Conservation (phyloP, 305 asterid species). For the Rubia occidens region DNA sequence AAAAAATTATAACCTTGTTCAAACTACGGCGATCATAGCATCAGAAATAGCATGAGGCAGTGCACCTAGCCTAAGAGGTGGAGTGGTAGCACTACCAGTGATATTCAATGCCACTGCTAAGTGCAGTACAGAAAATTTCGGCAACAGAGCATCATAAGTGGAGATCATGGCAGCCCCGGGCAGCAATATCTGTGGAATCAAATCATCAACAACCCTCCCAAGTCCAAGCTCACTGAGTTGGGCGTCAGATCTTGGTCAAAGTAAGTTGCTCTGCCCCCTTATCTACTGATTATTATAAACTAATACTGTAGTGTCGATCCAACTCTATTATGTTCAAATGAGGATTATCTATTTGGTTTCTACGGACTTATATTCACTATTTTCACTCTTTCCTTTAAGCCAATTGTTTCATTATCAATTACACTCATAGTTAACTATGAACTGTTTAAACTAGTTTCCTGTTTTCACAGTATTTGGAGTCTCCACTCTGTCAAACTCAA, state of each 20-base stretch:
- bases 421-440: too few relatives aligned
- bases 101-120: too few relatives aligned
- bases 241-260: conserved; percentile 79
- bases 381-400: too few relatives aligned
- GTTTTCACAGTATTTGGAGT: too few relatives aligned
- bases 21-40: conserved; percentile 19
- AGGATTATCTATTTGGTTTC: neutral
- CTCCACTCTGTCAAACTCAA: too few relatives aligned
- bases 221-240: conserved; percentile 54
- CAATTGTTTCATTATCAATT: too few relatives aligned
- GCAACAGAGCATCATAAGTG: conserved; percentile 20
- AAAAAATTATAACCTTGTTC: conserved; percentile 43
- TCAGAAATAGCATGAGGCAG: too few relatives aligned
- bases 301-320: too few relatives aligned
- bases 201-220: conserved; percentile 55
- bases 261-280: conserved; percentile 17
- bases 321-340: neutral
- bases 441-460: too few relatives aligned
- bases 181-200: conserved; percentile 28
- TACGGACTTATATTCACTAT: too few relatives aligned
- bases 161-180: conserved; percentile 10
- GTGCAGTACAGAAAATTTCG: neutral
- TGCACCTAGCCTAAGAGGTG: neutral
- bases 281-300: too few relatives aligned
- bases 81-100: too few relatives aligned